These are phyloP conservation scores for Paramarasmius palmivorus DNA, from an alignment of 1,284 basidiomycete species.

Conservation along the genomic window DNA sequence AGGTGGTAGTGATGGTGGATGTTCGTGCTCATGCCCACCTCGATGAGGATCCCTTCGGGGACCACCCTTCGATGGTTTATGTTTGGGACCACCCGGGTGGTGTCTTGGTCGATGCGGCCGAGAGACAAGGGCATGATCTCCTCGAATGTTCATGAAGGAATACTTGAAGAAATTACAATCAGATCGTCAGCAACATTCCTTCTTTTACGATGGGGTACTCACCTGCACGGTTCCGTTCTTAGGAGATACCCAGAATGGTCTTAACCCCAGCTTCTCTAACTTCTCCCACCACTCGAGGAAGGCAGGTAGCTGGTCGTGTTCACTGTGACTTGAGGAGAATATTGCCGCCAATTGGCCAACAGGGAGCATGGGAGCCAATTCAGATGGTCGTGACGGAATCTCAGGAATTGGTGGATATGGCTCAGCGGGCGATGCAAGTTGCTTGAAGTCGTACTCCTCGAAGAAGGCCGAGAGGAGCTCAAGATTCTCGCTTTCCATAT, in stretches of 20 bases:
- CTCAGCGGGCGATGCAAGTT: background rate
- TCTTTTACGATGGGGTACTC: no score
- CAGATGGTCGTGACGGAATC: background rate
- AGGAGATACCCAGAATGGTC: background rate
- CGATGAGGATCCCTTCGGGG: no score
- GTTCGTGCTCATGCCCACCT: no score
- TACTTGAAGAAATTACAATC: no score
- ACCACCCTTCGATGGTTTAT: no score
- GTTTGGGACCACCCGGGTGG: no score
- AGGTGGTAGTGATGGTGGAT: no score
- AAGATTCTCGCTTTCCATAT: background rate
- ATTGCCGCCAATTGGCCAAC: background rate
- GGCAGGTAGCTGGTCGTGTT: background rate
- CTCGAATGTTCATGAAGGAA: conserved; percentile 5
- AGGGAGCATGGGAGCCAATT: background rate
- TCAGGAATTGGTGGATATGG: background rate
- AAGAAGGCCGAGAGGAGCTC: conserved; percentile 1
- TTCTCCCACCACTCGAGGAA: conserved; percentile 3
- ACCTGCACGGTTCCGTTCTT: background rate
- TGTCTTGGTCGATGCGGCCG: background rate
- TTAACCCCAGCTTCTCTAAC: background rate
- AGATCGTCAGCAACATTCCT: no score
- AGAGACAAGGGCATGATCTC: conserved; percentile 1
- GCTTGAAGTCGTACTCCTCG: background rate
- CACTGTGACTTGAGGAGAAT: background rate